Evolutionary conservation across 257 asterid species (phyloP), one percentile per base, ranked within the genome.

Genomic region (Gentiana dahurica): DNA sequence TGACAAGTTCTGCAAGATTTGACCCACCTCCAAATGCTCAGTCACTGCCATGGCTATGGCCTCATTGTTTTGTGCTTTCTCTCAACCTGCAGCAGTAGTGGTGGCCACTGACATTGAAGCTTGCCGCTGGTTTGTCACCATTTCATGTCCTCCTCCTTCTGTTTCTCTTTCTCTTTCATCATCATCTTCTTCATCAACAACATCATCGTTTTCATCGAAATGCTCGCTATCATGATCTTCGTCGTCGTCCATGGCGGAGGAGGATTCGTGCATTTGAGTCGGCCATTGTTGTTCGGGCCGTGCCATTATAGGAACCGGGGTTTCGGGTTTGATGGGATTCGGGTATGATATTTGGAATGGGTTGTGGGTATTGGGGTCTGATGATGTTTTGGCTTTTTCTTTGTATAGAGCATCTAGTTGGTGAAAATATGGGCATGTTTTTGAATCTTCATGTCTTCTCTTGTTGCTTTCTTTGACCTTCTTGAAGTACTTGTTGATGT

Each of bases 231-330:
- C 88, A 6, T 43, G 75, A 55, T 71, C 81, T 2, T 76, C 81
- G 64, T 36, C 58, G 49, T 2, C 57, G 46, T n/a, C 63, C 72
- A 13, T 51, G 65, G 6, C 7, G 51, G 1, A 35, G 51, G 1
- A 35, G 33, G 59, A 61, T 15, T 51, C 74, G 6, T 49, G 72
- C 35, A 33, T 69, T 4, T 72, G 70, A 34, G 66, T 67, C 3
- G 98, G 97, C 97, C 97, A 88, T 52, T 88, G 98, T 62, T 88
- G 95, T 54, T 88, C 95, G 32, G 98, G 98, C 38, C 73, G 76
- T 33, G 92, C 98, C 98, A 88, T 92, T 52, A 92, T 85, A 2
- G 96, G 86, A 34, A 57, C 55, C 2, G 78, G 68, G 55, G 63
- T 73, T 8, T 71, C 78, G 7, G 77, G 78, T 37, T 71, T 69